Conservation (phyloP, 352 stramenopile genomes). For the Phytopythium ostracodes region DNA sequence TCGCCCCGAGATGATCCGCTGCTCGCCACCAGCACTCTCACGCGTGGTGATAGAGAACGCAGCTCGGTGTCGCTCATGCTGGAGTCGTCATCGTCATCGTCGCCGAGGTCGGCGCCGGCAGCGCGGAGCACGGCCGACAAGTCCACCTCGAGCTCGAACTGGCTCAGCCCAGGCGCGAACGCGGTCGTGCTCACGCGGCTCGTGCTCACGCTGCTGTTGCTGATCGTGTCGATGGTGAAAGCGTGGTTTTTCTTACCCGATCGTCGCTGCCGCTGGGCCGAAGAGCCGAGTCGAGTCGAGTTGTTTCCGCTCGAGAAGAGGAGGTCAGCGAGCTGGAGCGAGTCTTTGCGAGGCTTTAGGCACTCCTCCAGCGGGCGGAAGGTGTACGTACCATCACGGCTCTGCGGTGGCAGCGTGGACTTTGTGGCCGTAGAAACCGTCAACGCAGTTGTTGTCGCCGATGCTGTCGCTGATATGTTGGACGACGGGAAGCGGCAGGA, state of each 20-base stretch:
- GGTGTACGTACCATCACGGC: neutral
- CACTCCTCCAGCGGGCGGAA: conserved; percentile 4
- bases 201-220: conserved; percentile 1
- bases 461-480: neutral
- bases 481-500: conserved; percentile 3
- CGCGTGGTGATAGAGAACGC: conserved; percentile 22
- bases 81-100: conserved; percentile 19
- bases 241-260: neutral
- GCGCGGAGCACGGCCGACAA: conserved; percentile 4
- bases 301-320: conserved; percentile 2
- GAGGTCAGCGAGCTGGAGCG: neutral
- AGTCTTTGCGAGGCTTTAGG: neutral
- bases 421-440: neutral
- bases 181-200: conserved; percentile 4
- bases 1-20: neutral
- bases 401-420: neutral
- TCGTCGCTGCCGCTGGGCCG: neutral
- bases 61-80: conserved; percentile 15
- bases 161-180: conserved; percentile 21
- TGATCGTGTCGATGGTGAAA: conserved; percentile 9
- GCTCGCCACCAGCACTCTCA: neutral
- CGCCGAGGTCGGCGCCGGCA: neutral
- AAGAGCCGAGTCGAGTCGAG: neutral
- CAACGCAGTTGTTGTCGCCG: neutral
- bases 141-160: conserved; percentile 31